phyloP scores from a whole-genome alignment of 2,329 filamentous ascomycete species.

The Colletotrichum sansevieriae region DNA sequence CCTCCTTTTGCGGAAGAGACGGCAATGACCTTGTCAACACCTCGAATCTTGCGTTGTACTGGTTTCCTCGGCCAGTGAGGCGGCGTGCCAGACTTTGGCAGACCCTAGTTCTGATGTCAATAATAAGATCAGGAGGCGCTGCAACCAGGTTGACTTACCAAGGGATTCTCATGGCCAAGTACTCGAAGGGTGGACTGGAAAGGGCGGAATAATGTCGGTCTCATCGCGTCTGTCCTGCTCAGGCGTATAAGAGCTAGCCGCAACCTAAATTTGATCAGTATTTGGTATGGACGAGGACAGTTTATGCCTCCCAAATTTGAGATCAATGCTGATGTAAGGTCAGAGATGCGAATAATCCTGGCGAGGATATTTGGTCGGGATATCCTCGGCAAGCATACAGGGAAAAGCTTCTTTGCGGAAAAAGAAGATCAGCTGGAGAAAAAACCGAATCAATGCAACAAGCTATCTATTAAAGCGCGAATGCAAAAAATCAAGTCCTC shows the following conservation, averaged over 20 bases:
- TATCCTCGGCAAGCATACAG: constrained; percentile 25
- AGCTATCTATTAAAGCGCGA: no score
- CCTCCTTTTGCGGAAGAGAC: constrained; percentile 97
- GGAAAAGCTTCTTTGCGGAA: neutral
- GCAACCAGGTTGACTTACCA: constrained; percentile 64
- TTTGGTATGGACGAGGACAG: neutral
- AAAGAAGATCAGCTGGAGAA: no score
- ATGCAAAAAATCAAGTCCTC: no score
- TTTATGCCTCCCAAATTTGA: neutral
- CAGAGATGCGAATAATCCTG: constrained; percentile 18
- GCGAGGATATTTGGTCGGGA: constrained; percentile 4
- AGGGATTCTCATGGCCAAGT: constrained; percentile 83
- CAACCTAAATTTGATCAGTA: neutral
- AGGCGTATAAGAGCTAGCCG: neutral
- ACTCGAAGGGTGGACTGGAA: constrained; percentile 50
- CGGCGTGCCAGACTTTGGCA: constrained; percentile 79
- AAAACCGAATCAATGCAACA: no score
- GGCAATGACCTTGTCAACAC: constrained; percentile 93
- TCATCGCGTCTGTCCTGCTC: constrained; percentile 50
- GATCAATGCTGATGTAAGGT: neutral
- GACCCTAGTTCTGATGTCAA: constrained; percentile 69
- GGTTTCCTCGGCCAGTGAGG: constrained; percentile 78
- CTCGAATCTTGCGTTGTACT: constrained; percentile 81
- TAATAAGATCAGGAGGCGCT: neutral
- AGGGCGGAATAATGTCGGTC: constrained; percentile 52